These are phyloP conservation scores for Sutorius eximius DNA, from an alignment of 1,284 basidiomycete genomes.

Conservation along the genomic window DNA sequence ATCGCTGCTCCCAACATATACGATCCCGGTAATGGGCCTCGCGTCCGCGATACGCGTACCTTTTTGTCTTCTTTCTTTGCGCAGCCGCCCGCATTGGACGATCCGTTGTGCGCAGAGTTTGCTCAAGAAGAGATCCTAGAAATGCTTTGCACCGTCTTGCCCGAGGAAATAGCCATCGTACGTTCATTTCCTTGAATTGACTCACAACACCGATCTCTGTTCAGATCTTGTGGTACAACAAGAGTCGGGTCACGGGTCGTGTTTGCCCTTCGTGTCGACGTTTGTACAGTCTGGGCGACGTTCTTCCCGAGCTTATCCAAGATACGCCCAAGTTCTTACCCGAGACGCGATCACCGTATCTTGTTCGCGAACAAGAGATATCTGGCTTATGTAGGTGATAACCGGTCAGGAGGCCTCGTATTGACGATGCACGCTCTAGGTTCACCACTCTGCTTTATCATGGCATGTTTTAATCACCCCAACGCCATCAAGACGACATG, in stretches of 20 bases:
- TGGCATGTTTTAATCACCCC: constrained; percentile 66
- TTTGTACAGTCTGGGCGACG: constrained; percentile 66
- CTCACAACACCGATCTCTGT: neutral
- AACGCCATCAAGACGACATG: constrained; percentile 64
- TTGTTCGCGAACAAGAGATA: constrained; percentile 62
- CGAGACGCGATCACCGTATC: constrained; percentile 41
- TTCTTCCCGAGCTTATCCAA: constrained; percentile 50
- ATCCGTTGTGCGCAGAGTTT: constrained; percentile 69
- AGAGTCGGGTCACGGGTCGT: constrained; percentile 62
- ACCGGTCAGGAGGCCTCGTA: neutral
- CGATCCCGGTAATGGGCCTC: constrained; percentile 74
- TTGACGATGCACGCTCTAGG: constrained; percentile 42
- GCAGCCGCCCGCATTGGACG: constrained; percentile 57
- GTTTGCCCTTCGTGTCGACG: constrained; percentile 76
- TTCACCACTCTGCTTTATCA: constrained; percentile 71
- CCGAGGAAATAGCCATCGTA: constrained; percentile 70
- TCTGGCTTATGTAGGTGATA: constrained; percentile 68
- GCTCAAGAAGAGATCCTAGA: constrained; percentile 68
- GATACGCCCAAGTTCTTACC: constrained; percentile 28
- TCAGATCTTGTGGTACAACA: constrained; percentile 85
- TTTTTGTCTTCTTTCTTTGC: constrained; percentile 68
- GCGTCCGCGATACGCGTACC: constrained; percentile 57
- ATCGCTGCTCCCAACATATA: constrained; percentile 57
- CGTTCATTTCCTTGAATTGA: constrained; percentile 22
- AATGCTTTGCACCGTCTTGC: constrained; percentile 66